Base-by-base conservation (phyloP, 2,329 filamentous ascomycete genomes). In the Diaporthe citri region DNA sequence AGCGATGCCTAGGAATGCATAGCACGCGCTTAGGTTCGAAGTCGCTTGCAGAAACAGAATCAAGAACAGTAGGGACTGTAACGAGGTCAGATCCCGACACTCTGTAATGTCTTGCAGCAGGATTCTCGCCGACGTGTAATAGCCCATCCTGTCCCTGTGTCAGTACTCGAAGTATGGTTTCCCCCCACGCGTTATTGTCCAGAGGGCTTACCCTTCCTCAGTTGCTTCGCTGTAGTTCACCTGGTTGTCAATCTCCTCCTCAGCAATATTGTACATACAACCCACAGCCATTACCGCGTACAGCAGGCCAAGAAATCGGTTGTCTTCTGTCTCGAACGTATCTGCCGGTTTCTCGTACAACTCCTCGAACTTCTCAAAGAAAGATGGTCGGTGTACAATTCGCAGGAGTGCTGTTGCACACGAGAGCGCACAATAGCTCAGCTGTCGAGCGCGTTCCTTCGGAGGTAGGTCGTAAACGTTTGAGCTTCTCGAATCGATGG, bases 11-110 rank as follows among this genome's bases (percentile, higher is more conserved):
- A 96, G 89, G 78, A 95, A 95, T 0, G 93, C 91, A 82, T 96
- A 96, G 81, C 94, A 96, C 13, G 92, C 93, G 80, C 92, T 94
- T 41, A 96, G 85, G 80, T 95, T 94, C 13, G 94, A 93, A 2
- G 94, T 94, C 3, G 93, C 91, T 80, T 97, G 94, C 1, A 96
- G 87, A 80, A 96, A 97, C 3, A 96, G 85, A 66, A 95, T 93
- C 89, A 95, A 94, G 81, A 95, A 95, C 28, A 95, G 85, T 9
- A 97, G 88, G 2, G 93, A 91, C 82, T 97, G 94, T 12, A 96
- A 85, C 1, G 94, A 94, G 28, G 88, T 90, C 57, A 96, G 86
- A 80, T 96, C 94, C 62, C 94, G 91, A 78, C 93, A 95, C 75
- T 93, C 91, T 1, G 90, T 91, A 57, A 92, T 86, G 76, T 93